These are phyloP conservation scores for Tylopilus sp. DNA, from an alignment of 768 basidiomycete species.

Conservation along the genomic window DNA sequence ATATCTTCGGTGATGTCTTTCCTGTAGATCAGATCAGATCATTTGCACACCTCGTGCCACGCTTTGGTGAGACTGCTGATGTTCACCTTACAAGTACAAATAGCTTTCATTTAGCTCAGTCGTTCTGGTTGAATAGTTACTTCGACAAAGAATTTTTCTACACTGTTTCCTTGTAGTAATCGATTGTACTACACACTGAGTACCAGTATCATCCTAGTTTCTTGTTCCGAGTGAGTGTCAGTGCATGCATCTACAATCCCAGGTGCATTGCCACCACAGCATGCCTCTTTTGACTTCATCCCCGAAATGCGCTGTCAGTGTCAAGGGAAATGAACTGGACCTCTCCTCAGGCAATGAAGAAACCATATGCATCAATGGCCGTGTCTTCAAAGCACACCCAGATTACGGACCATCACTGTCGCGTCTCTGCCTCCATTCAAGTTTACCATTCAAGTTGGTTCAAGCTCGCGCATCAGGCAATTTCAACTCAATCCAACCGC, in stretches of 20 bases:
- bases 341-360: neutral
- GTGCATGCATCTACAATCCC: too few relatives aligned
- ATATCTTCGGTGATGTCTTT: neutral
- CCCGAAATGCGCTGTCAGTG: constrained; percentile 10
- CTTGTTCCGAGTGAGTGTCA: too few relatives aligned
- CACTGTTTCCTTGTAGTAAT: neutral
- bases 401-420: constrained; percentile 21
- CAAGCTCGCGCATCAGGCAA: too few relatives aligned
- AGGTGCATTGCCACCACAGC: too few relatives aligned
- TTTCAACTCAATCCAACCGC: too few relatives aligned
- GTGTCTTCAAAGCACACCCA: constrained; percentile 20
- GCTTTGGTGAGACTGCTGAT: neutral
- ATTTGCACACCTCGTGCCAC: neutral
- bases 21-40: neutral
- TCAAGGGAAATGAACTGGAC: neutral
- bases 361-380: constrained; percentile 15
- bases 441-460: too few relatives aligned
- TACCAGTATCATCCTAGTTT: too few relatives aligned
- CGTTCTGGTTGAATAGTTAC: too few relatives aligned
- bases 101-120: too few relatives aligned
- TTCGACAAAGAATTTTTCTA: neutral
- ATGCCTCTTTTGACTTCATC: constrained; percentile 8
- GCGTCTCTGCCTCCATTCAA: too few relatives aligned
- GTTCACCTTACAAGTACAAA: too few relatives aligned
- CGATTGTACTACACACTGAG: too few relatives aligned